phyloP scores from a whole-genome alignment of 1,284 basidiomycete genomes.

The Trichosporon asahii region DNA sequence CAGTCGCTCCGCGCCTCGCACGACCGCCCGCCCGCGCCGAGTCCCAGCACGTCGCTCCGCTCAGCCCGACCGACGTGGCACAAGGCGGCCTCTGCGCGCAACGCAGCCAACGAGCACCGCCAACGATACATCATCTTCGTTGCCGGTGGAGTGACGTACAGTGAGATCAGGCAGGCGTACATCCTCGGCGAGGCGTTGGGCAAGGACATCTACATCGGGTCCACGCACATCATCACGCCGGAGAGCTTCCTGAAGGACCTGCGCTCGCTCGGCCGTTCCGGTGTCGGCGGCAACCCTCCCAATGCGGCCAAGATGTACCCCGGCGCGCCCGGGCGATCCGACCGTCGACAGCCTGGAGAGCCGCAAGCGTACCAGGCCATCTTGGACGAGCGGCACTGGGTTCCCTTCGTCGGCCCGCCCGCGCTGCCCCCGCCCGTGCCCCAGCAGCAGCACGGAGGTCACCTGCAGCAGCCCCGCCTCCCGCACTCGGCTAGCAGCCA shows the following conservation, averaged over 20 bases:
- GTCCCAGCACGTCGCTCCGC: slow-evolving; percentile 60
- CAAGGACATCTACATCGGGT: slow-evolving; percentile 90
- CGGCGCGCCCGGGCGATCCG: slow-evolving; percentile 48
- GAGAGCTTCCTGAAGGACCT: slow-evolving; percentile 80
- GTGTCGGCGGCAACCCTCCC: slow-evolving; percentile 66
- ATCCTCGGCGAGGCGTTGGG: slow-evolving; percentile 68
- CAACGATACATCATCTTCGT: slow-evolving; percentile 88
- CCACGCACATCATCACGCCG: slow-evolving; percentile 83
- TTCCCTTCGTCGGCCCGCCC: slow-evolving; percentile 49
- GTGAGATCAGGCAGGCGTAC: slow-evolving; percentile 87
- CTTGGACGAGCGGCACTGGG: slow-evolving; percentile 49
- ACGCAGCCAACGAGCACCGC: slow-evolving; percentile 55
- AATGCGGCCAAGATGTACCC: slow-evolving; percentile 61
- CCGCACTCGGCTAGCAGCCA: slow-evolving; percentile 7
- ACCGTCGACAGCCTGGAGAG: slow-evolving; percentile 62
- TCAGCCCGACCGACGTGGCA: slow-evolving; percentile 79
- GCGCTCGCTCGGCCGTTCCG: slow-evolving; percentile 71
- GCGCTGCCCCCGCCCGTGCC: slow-evolving; percentile 39
- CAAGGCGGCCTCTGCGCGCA: slow-evolving; percentile 51
- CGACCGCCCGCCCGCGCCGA: background rate
- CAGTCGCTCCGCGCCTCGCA: slow-evolving; percentile 9
- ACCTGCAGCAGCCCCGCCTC: slow-evolving; percentile 27
- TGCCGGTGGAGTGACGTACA: slow-evolving; percentile 94
- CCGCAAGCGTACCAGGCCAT: slow-evolving; percentile 65
- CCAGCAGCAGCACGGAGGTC: slow-evolving; percentile 31